Evolutionary conservation across 306 rosid species (phyloP), one percentile per base, ranked within the genome.

Genomic region (Pueraria montana): DNA sequence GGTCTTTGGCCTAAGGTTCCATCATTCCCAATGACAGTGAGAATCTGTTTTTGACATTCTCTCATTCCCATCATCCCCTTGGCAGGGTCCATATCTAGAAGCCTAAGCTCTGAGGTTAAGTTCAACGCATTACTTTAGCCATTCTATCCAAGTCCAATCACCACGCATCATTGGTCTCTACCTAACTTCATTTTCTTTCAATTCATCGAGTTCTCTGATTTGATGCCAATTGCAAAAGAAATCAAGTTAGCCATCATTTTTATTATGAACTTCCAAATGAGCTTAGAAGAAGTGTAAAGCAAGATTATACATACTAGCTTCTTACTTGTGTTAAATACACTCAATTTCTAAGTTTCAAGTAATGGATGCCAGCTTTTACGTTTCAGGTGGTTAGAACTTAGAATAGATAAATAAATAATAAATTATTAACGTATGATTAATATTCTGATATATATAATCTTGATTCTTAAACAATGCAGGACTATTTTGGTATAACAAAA

Each of bases 1-100:
- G 67, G 32, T 83, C 77, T 69, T 43, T 80, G 58, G 50, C 85
- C 73, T 79, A 74, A 45, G n/a, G 50, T 50, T 79, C 62, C 86
- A 84, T 87, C 87, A 84, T 84, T 84, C 81, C 88, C 84, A 84
- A 87, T 84, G 79, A 84, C 86, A 58, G 11, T 34, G 61, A 80
- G 43, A 63, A 84, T 84, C 82, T 75, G 18, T 34, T 53, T 83
- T 70, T 81, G 64, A 70, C 76, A 70, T 70, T 72, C 61, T 49
- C 71, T 43, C 64, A 50, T 61, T 86, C 53, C 23, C 66, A 63
- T 86, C 56, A 69, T 86, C 50, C 16, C 43, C 66, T 5, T 32
- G n/a, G 32, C 38, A 26, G 80, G 74, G 76, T 71, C 87, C 85
- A 80, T 76, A 17, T 59, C 82, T 70, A 72, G 82, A 87, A 87